Percentiles rank a stretch among this genome's conserved stretches.
These are phyloP conservation scores for Aethionema arabicum DNA, from an alignment of 345 rosid species.

Conservation along the genomic window DNA sequence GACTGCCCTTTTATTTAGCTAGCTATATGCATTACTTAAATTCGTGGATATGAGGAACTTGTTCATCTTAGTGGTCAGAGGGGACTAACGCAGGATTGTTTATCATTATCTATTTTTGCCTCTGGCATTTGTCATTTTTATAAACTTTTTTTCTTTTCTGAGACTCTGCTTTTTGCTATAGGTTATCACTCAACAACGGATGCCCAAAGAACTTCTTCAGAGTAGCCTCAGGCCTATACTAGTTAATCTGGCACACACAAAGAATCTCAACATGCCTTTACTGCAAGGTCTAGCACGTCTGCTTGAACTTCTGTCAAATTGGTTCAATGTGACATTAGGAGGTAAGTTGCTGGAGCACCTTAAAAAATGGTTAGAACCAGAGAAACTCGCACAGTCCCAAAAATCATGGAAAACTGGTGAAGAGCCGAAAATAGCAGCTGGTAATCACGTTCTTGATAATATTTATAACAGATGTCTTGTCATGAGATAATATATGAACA, in stretches of 20 bases:
- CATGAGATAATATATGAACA: conserved; percentile 25
- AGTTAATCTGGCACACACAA: conserved; percentile 93
- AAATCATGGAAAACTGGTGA: conserved; percentile 98
- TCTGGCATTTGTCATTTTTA: neutral
- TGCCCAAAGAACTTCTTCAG: conserved; percentile 99
- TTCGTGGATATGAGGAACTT: neutral
- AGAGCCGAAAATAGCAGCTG: conserved; percentile 98
- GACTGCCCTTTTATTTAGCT: neutral
- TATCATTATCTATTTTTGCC: neutral
- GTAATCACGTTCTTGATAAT: conserved; percentile 39
- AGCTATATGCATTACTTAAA: neutral
- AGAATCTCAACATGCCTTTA: conserved; percentile 98
- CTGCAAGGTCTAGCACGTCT: conserved; percentile 95
- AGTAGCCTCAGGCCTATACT: conserved; percentile 97
- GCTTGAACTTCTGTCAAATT: conserved; percentile 91
- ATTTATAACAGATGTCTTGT: conserved; percentile 12
- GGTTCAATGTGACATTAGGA: conserved; percentile 99
- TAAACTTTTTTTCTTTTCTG: conserved; percentile 11
- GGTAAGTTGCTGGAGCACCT: conserved; percentile 97
- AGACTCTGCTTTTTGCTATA: conserved; percentile 34
- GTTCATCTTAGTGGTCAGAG: neutral
- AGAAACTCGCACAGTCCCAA: conserved; percentile 86
- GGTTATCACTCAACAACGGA: conserved; percentile 94
- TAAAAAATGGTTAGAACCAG: conserved; percentile 97
- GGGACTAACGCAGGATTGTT: neutral